Conservation (phyloP, 1,139 yeast species). For the Diutina siamensis region DNA sequence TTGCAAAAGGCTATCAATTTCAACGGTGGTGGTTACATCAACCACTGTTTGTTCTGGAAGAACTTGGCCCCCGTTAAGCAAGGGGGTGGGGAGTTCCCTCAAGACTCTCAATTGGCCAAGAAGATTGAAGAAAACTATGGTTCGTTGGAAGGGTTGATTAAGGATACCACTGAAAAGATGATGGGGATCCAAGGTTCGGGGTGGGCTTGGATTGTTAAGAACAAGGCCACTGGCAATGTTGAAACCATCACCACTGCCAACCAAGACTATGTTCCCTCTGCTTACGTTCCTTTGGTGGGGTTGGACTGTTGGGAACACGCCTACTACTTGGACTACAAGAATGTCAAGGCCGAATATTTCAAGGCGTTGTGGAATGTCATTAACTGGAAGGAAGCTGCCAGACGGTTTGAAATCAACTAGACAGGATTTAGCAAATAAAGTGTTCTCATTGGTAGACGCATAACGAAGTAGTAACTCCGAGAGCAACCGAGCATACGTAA, state of each 20-base stretch:
- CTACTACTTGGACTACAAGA: constrained; percentile 90
- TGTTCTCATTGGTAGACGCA: background rate
- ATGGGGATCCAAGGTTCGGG: constrained; percentile 97
- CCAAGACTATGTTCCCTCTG: constrained; percentile 81
- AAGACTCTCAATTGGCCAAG: constrained; percentile 45
- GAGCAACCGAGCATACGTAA: too few species aligned
- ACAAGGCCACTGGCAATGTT: constrained; percentile 57
- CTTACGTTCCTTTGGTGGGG: constrained; percentile 72
- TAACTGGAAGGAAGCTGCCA: constrained; percentile 87
- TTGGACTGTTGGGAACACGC: constrained; percentile 99
- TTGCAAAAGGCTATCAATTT: constrained; percentile 76
- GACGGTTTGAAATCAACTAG: background rate
- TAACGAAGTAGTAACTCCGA: background rate
- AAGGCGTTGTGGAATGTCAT: constrained; percentile 94
- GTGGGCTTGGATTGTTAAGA: constrained; percentile 93
- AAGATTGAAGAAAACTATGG: constrained; percentile 65
- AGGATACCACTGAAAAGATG: constrained; percentile 60
- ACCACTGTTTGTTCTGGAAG: constrained; percentile 86
- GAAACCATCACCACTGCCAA: constrained; percentile 81
- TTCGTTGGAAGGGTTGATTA: constrained; percentile 60
- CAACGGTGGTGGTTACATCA: constrained; percentile 91
- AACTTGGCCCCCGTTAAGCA: constrained; percentile 71
- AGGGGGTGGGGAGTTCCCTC: constrained; percentile 74
- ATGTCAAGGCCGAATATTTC: constrained; percentile 90
- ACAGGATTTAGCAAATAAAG: too few species aligned